Evolutionary conservation across 805 yeast genomes (phyloP).

Genomic region (Cyberlindnera bimundalis): DNA sequence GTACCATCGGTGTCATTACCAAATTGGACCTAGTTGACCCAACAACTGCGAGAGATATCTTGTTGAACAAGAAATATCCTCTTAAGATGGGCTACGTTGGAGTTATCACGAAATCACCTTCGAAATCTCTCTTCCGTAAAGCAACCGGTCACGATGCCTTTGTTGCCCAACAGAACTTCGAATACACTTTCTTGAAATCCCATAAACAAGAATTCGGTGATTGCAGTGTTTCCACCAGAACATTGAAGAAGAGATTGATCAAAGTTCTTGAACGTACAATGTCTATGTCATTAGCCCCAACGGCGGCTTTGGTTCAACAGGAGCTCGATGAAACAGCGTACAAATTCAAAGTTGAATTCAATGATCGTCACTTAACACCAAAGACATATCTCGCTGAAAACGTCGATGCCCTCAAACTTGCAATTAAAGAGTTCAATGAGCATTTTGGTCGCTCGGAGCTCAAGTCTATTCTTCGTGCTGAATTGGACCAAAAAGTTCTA

Average conservation of each 20-base stretch:
- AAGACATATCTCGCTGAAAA: slow-evolving; percentile 92
- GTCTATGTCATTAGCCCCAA: slow-evolving; percentile 86
- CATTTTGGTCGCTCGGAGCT: slow-evolving; percentile 81
- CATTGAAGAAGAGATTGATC: slow-evolving; percentile 76
- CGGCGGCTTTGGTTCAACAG: slow-evolving; percentile 77
- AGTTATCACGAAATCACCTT: slow-evolving; percentile 84
- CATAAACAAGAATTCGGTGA: slow-evolving; percentile 57
- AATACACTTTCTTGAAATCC: slow-evolving; percentile 58
- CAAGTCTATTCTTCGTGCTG: slow-evolving; percentile 71
- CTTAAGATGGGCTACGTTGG: slow-evolving; percentile 97
- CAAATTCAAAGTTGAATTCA: slow-evolving; percentile 92
- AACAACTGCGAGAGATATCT: slow-evolving; percentile 58
- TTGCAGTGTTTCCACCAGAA: slow-evolving; percentile 72
- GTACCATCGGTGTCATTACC: slow-evolving; percentile 96
- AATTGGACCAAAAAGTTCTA: slow-evolving; percentile 83
- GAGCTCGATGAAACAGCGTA: slow-evolving; percentile 93
- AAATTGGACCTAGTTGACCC: slow-evolving; percentile 89
- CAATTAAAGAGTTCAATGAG: slow-evolving; percentile 82
- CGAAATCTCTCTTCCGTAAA: slow-evolving; percentile 45
- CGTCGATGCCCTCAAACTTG: slow-evolving; percentile 78
- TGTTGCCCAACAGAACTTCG: slow-evolving; percentile 66
- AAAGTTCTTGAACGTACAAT: slow-evolving; percentile 84
- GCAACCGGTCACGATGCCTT: slow-evolving; percentile 58
- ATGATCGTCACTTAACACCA: slow-evolving; percentile 91
- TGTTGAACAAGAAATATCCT: slow-evolving; percentile 82